Percentiles rank a stretch among this genome's conserved stretches.
These are phyloP conservation scores for Somion occarium DNA, from an alignment of 1,284 basidiomycete species.

Conservation along the genomic window DNA sequence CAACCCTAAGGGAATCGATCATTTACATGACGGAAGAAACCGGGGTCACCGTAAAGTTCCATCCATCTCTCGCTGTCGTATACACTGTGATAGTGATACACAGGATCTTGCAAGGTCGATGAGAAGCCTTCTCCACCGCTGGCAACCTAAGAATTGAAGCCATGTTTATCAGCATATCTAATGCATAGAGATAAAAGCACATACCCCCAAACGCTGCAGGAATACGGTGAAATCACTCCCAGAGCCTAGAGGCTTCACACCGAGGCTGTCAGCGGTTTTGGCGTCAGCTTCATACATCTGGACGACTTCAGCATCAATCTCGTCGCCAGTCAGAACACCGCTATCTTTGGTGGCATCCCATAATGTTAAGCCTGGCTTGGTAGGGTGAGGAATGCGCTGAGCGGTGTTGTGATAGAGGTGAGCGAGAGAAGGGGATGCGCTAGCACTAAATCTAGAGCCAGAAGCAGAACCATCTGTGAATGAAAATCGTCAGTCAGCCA, in stretches of 20 bases:
- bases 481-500: neutral
- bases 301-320: slow-evolving; percentile 28
- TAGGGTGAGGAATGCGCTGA: slow-evolving; percentile 65
- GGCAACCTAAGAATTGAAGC: slow-evolving; percentile 36
- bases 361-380: slow-evolving; percentile 43
- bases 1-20: slow-evolving; percentile 1
- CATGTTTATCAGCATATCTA: slow-evolving; percentile 1
- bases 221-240: slow-evolving; percentile 85
- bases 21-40: slow-evolving; percentile 63
- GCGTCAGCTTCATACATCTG: slow-evolving; percentile 24
- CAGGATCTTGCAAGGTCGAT: slow-evolving; percentile 46
- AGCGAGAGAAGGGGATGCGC: slow-evolving; percentile 74
- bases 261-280: slow-evolving; percentile 23
- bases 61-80: slow-evolving; percentile 75
- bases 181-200: slow-evolving; percentile 8
- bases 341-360: slow-evolving; percentile 63
- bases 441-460: slow-evolving; percentile 60
- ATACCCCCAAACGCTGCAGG: slow-evolving; percentile 52
- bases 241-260: slow-evolving; percentile 42
- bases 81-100: slow-evolving; percentile 75
- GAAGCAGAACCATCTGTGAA: slow-evolving; percentile 56
- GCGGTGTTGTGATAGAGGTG: slow-evolving; percentile 68
- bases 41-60: slow-evolving; percentile 68
- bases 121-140: slow-evolving; percentile 51
- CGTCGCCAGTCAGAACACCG: slow-evolving; percentile 43